Percentiles rank a stretch among this genome's conserved stretches.
Conservation (phyloP, 116 monocot species). For the Phalaenopsis hybrid region DNA sequence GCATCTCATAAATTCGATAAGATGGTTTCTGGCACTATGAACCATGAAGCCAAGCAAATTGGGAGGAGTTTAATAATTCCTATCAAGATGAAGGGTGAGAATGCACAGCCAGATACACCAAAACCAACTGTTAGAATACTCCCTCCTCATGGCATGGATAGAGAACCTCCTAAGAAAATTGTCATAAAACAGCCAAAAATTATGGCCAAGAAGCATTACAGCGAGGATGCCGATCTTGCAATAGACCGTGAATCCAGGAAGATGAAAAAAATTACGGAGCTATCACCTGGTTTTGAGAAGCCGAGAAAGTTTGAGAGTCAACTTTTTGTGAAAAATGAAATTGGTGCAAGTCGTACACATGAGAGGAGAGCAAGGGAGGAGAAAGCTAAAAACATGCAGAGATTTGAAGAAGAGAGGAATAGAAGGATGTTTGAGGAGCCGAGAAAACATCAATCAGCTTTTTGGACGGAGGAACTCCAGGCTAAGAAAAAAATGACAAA, state of each 20-base stretch:
- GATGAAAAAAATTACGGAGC: conserved; percentile 67
- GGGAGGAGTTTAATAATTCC: conserved; percentile 67
- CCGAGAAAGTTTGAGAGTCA: conserved; percentile 22
- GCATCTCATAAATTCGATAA: conserved; percentile 31
- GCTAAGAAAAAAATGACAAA: conserved; percentile 41
- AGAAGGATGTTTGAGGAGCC: conserved; percentile 35
- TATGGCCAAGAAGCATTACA: conserved; percentile 3
- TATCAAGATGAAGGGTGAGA: conserved; percentile 47
- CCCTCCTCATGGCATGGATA: conserved; percentile 52
- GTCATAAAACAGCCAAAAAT: conserved; percentile 73
- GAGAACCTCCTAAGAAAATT: conserved; percentile 73
- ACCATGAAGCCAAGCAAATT: conserved; percentile 35
- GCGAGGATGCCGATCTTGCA: conserved; percentile 29
- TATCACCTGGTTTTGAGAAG: conserved; percentile 35
- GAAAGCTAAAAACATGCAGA: conserved; percentile 36
- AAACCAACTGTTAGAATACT: conserved; percentile 64
- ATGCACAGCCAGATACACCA: conserved; percentile 39
- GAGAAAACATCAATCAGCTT: conserved; percentile 42
- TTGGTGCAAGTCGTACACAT: conserved; percentile 17
- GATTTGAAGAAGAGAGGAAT: conserved; percentile 29
- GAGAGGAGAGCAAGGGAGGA: conserved; percentile 39
- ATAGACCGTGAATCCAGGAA: conserved; percentile 50
- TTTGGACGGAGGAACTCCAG: conserved; percentile 22
- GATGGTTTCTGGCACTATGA: conserved; percentile 19
- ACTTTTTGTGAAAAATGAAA: conserved; percentile 26